These are phyloP conservation scores for Pythium oligandrum DNA, from an alignment of 352 stramenopile species.

Conservation along the genomic window DNA sequence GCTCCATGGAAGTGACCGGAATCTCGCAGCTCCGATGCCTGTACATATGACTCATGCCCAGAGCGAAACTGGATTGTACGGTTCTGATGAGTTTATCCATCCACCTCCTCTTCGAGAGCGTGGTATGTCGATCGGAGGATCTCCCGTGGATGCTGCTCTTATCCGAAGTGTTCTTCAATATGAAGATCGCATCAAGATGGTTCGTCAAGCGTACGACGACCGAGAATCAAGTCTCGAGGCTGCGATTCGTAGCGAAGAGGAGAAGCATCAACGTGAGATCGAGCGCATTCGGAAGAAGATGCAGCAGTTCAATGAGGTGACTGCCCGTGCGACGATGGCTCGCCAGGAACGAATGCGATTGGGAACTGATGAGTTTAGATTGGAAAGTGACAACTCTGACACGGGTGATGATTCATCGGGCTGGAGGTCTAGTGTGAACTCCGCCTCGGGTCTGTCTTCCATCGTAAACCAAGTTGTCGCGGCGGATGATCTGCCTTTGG, in stretches of 20 bases:
- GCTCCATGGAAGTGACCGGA: not conserved
- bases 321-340: slow-evolving; percentile 47
- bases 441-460: too few relatives aligned
- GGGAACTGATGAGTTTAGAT: slow-evolving; percentile 16
- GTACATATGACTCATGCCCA: slow-evolving; percentile 27
- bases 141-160: slow-evolving; percentile 42
- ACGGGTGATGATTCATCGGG: not conserved
- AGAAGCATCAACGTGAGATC: slow-evolving; percentile 81
- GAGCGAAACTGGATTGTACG: slow-evolving; percentile 37
- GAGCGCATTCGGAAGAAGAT: slow-evolving; percentile 80
- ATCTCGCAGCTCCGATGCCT: not conserved
- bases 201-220: slow-evolving; percentile 54
- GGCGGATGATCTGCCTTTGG: too few relatives aligned
- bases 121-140: slow-evolving; percentile 52
- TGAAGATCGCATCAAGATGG: slow-evolving; percentile 61
- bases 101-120: slow-evolving; percentile 43
- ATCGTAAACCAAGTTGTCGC: too few relatives aligned
- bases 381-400: slow-evolving; percentile 7
- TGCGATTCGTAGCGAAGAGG: slow-evolving; percentile 70
- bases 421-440: too few relatives aligned
- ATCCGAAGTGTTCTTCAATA: slow-evolving; percentile 59
- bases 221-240: slow-evolving; percentile 66
- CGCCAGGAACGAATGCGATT: slow-evolving; percentile 38
- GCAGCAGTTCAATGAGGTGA: slow-evolving; percentile 79
- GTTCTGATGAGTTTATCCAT: slow-evolving; percentile 29